Evolutionary conservation across 208 protist species (phyloP), one percentile per base, ranked within the genome.

Genomic region (Acanthamoeba sp.): DNA sequence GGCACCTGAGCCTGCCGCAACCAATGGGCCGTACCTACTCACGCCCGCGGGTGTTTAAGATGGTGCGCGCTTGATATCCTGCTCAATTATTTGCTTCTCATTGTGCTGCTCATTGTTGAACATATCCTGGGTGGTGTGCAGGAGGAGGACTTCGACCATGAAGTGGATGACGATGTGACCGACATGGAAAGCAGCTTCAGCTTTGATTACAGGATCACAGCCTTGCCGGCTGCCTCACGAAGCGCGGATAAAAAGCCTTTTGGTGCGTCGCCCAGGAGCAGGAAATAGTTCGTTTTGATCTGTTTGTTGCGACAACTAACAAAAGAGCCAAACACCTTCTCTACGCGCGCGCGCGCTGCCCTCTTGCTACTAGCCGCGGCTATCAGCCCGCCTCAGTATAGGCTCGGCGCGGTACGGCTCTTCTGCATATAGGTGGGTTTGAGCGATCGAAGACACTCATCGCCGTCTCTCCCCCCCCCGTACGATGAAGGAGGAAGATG

Each of bases 111-210:
- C n/a, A n/a, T n/a, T n/a, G n/a, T n/a, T n/a, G n/a, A n/a, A n/a
- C n/a, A n/a, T n/a, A n/a, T n/a, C n/a, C 45, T 50, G 45, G 18
- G 36, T 32, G 45, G 45, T 50, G 45, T 7, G 36, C 36, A 84
- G 73, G 73, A 84, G 20, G 73, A 84, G 36, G 73, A 48, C n/a
- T 38, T 69, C 62, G 62, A 69, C 29, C 55, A 62, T 29, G 69
- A n/a, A 78, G 73, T 32, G 18, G 73, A 48, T 24, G 40, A 84
- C 1, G 40, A 38, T 10, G 10, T 52, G 40, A 84, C 20, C 73
- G 40, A 84, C 34, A 9, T 29, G 5, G 73, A 38, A 16, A 9
- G 14, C 64, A 24, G 16, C 64, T 71, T 71, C 64, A 38, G 29
- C 64, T 71, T 36, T 20, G 64, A 71, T 20, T 7, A 36, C 0